phyloP scores from a whole-genome alignment of 768 basidiomycete genomes.

The Dictyophora rubrovolvata region DNA sequence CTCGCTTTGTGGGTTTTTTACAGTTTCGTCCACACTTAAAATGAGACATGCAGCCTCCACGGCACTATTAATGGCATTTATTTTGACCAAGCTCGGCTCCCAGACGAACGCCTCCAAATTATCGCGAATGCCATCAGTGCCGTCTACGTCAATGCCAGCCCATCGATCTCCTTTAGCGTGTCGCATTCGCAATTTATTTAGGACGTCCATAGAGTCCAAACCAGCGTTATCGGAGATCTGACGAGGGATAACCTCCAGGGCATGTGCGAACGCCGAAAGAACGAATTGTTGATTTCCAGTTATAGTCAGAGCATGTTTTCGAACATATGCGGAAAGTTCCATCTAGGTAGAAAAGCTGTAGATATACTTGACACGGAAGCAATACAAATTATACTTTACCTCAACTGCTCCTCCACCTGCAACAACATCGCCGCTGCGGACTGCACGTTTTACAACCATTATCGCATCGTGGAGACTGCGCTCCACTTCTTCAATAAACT shows the following conservation, averaged over 20 bases:
- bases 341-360: conserved; percentile 42
- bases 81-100: conserved; percentile 94
- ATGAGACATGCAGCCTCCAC: conserved; percentile 94
- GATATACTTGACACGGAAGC: background rate
- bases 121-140: conserved; percentile 77
- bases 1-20: conserved; percentile 91
- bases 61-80: conserved; percentile 92
- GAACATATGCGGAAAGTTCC: conserved; percentile 92
- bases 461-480: conserved; percentile 96
- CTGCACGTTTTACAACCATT: conserved; percentile 98
- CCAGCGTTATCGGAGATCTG: conserved; percentile 99
- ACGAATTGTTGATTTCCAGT: conserved; percentile 94
- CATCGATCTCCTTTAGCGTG: conserved; percentile 83
- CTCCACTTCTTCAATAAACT: conserved; percentile 98
- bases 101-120: conserved; percentile 98
- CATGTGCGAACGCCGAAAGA: conserved; percentile 91
- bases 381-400: conserved; percentile 33
- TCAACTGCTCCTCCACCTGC: conserved; percentile 97
- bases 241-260: conserved; percentile 93
- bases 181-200: conserved; percentile 96
- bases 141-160: conserved; percentile 94
- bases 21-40: conserved; percentile 94
- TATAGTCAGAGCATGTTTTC: conserved; percentile 83
- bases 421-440: conserved; percentile 91
- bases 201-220: conserved; percentile 90